Conservation (phyloP, 495 filamentous ascomycete genomes). For the Penicillium samsonianum region DNA sequence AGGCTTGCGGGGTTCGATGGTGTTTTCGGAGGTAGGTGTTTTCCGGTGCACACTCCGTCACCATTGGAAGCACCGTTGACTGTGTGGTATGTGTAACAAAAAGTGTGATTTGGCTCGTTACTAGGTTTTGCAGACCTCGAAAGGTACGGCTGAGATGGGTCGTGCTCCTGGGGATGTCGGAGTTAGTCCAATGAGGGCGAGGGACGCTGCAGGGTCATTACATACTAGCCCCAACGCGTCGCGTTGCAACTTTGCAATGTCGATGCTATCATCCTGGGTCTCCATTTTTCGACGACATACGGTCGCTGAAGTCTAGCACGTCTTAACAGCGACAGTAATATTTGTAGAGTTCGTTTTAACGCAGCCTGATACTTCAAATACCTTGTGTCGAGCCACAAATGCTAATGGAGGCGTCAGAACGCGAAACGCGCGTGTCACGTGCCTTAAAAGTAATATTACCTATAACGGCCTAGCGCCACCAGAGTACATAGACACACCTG, state of each 20-base stretch:
- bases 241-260: conserved; percentile 51
- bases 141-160: conserved; percentile 30
- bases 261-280: conserved; percentile 48
- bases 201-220: conserved; percentile 33
- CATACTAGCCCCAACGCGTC: conserved; percentile 51
- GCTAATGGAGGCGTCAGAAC: conserved; percentile 5
- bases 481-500: background rate
- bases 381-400: background rate
- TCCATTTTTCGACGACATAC: conserved; percentile 34
- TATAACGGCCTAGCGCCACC: conserved; percentile 25
- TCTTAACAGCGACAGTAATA: background rate
- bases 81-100: background rate
- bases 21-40: conserved; percentile 8
- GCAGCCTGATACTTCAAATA: no score
- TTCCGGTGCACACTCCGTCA: conserved; percentile 7
- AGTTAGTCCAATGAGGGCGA: conserved; percentile 37
- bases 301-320: background rate
- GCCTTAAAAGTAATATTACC: conserved; percentile 38
- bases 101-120: conserved; percentile 11
- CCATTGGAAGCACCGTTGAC: conserved; percentile 11
- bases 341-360: background rate
- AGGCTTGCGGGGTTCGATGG: conserved; percentile 15
- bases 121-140: conserved; percentile 13
- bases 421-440: conserved; percentile 39
- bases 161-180: conserved; percentile 34